A percentile compares a stretch with the other conserved stretches of the same genome.
phyloP scores from a whole-genome alignment of 1,284 basidiomycete species.

The Apiotrichum domesticum region DNA sequence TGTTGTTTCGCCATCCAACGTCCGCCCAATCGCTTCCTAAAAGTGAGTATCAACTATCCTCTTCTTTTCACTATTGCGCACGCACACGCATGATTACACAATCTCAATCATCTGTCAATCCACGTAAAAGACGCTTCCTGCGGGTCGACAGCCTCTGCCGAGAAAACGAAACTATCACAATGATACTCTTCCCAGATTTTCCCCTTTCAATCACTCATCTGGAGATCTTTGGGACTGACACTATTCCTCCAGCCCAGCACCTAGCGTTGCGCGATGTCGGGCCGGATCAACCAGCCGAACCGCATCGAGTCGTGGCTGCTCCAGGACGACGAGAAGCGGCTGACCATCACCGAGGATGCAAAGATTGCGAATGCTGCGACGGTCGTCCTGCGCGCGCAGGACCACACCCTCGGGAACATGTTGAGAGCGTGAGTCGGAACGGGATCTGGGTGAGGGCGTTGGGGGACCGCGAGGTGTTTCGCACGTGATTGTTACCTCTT shows the following conservation, averaged over 20 bases:
- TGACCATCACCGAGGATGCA: slow-evolving; percentile 89
- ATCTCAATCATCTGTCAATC: slow-evolving; percentile 55
- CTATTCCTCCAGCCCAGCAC: too few relatives aligned
- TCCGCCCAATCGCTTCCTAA: too few relatives aligned
- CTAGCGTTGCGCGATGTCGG: slow-evolving; percentile 11
- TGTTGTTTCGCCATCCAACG: too few relatives aligned
- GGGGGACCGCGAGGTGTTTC: too few relatives aligned
- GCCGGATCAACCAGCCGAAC: slow-evolving; percentile 80
- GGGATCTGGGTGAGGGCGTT: too few relatives aligned
- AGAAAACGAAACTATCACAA: slow-evolving; percentile 24
- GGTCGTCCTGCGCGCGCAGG: slow-evolving; percentile 88
- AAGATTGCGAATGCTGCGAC: slow-evolving; percentile 97
- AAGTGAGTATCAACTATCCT: too few relatives aligned
- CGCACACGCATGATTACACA: slow-evolving; percentile 43
- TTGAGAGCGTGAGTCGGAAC: slow-evolving; percentile 68
- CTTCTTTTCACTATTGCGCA: not conserved
- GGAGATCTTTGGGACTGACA: too few relatives aligned
- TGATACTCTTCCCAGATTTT: slow-evolving; percentile 12
- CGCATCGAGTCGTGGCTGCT: slow-evolving; percentile 74
- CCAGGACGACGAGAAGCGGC: slow-evolving; percentile 85
- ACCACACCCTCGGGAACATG: slow-evolving; percentile 96
- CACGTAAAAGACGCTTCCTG: slow-evolving; percentile 47
- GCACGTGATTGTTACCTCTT: too few relatives aligned
- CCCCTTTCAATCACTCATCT: too few relatives aligned
- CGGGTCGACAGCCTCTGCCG: slow-evolving; percentile 33